Evolutionary conservation across 805 yeast genomes (phyloP).

Genomic region (Nakazawaea ernobii): DNA sequence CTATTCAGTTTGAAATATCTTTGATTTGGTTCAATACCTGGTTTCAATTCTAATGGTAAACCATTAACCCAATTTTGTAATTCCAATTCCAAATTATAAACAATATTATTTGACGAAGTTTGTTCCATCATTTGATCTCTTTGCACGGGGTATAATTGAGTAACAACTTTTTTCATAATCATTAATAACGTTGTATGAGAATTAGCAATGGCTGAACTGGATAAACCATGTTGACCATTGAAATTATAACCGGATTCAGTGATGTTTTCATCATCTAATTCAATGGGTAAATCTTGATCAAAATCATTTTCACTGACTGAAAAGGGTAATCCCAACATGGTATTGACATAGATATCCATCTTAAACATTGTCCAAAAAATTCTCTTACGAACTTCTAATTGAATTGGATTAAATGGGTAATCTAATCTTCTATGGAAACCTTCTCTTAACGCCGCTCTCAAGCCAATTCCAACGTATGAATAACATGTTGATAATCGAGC

Average conservation of each 20-base stretch:
- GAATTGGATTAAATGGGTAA: conserved; percentile 65
- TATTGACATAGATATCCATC: conserved; percentile 85
- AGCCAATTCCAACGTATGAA: conserved; percentile 83
- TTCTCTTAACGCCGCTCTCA: conserved; percentile 74
- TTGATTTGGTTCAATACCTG: conserved; percentile 63
- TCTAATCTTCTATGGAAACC: conserved; percentile 76
- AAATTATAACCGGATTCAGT: conserved; percentile 53
- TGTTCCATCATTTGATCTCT: conserved; percentile 22
- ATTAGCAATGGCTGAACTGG: conserved; percentile 77
- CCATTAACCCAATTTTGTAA: conserved; percentile 66
- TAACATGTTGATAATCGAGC: conserved; percentile 85
- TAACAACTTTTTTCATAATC: conserved; percentile 65
- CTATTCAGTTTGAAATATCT: conserved; percentile 70
- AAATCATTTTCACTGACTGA: conserved; percentile 72
- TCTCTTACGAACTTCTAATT: conserved; percentile 76
- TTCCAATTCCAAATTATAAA: conserved; percentile 61
- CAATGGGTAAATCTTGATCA: conserved; percentile 82
- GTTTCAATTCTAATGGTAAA: conserved; percentile 66
- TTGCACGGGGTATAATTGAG: conserved; percentile 70
- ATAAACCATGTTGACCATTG: conserved; percentile 40
- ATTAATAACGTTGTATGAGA: conserved; percentile 74
- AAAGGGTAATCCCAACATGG: conserved; percentile 81
- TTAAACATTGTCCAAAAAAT: conserved; percentile 87
- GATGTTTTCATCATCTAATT: conserved; percentile 81
- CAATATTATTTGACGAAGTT: conserved; percentile 31